These are phyloP conservation scores for Talaromyces pinophilus DNA, from an alignment of 2,329 filamentous ascomycete genomes.

Conservation along the genomic window DNA sequence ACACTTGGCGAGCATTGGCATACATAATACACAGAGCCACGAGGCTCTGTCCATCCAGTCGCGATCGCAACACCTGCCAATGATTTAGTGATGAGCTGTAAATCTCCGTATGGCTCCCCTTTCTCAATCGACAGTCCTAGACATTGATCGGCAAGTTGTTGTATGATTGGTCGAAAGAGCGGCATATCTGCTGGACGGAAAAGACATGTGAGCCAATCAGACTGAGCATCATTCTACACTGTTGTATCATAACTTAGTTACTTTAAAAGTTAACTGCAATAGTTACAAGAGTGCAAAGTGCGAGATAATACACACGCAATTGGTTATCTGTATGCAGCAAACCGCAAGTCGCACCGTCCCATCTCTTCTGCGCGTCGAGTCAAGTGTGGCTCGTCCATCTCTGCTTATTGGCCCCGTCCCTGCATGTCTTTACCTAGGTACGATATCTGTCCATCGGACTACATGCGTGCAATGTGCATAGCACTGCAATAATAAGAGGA, in stretches of 20 bases:
- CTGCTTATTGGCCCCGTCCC: neutral
- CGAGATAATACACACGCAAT: neutral
- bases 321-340: neutral
- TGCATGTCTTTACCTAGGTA: neutral
- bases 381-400: neutral
- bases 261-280: neutral
- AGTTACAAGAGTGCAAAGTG: neutral
- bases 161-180: neutral
- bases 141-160: slow-evolving; percentile 5
- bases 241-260: neutral
- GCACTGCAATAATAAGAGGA: neutral
- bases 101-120: slow-evolving; percentile 1
- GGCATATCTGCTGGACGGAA: neutral
- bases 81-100: neutral
- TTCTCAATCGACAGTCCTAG: neutral
- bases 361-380: neutral
- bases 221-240: neutral
- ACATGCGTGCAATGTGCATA: neutral
- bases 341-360: neutral
- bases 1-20: neutral
- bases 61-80: neutral
- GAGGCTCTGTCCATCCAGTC: neutral
- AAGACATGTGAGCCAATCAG: neutral
- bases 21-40: neutral
- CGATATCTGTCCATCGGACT: neutral